Base-by-base conservation (phyloP, 768 basidiomycete species). In the Mycena haematopus region DNA sequence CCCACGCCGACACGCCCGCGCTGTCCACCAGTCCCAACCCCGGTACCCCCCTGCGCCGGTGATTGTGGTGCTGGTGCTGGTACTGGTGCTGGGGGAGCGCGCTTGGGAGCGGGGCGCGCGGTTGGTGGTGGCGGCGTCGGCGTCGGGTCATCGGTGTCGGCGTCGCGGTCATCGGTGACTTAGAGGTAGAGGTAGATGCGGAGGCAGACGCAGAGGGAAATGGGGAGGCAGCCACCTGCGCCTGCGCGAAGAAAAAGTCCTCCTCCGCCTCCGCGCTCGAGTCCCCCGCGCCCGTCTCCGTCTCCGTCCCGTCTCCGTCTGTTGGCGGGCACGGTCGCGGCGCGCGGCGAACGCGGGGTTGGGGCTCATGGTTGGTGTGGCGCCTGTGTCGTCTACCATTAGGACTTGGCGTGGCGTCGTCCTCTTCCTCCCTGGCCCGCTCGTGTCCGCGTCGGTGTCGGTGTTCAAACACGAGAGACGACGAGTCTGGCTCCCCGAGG, bases 321-420 rank as follows among this genome's bases (percentile, higher is more conserved):
- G 49, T 17, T 17, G 25, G 14, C 29, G 46, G 51, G 29, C 29
- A 31, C 29, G 29, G 29, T 31, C 40, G n/a, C 19, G 38, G 24
- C 58, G 65, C 27, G 58, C 71, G 25, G 54, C 68, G 60, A 81
- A 85, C 35, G 75, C 78, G 25, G 80, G 80, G 60, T 82, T 83
- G 3, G 83, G 82, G 66, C 79, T 81, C 76, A 82, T 77, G 17
- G 75, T 79, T 10, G 78, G 82, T 25, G 80, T 82, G 42, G 80
- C 80, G 33, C 81, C 82, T n/a, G 82, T 81, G 70, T 85, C 80
- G 27, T 77, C 72, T 8, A 82, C 78, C 62, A 83, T 79, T 35
- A 80, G 73, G 44, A 79, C 77, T 49, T 77, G 74, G 11, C n/a
- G n/a, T n/a, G n/a, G 64, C 65, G 24, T 67, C 74, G 49, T 65